A percentile compares a stretch with the other conserved stretches of the same genome.
Evolutionary conservation across 257 asterid genomes (phyloP).

Genomic region (Gynochthodes officinalis): DNA sequence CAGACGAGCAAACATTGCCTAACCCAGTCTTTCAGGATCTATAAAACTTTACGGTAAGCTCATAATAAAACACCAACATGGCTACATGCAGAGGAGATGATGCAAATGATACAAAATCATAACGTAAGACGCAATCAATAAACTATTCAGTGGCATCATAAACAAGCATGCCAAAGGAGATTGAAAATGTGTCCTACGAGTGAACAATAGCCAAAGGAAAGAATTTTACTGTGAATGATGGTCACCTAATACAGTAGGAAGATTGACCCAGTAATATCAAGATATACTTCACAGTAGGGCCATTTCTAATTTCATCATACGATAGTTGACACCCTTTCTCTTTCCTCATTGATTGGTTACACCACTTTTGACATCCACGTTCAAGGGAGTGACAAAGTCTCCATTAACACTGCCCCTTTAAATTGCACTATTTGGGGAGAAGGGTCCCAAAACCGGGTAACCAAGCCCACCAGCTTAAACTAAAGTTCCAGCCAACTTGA

Average conservation of each 20-base stretch:
- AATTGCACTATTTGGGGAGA: constrained; percentile 32
- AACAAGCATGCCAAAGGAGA: constrained; percentile 14
- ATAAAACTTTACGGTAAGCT: not conserved
- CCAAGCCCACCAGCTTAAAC: constrained; percentile 42
- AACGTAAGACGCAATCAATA: not conserved
- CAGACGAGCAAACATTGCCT: too few species aligned
- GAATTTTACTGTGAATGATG: constrained; percentile 10
- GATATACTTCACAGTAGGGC: constrained; percentile 35
- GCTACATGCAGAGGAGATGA: not conserved
- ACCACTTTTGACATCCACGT: constrained; percentile 50
- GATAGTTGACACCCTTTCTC: constrained; percentile 30
- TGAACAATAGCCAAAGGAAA: not conserved
- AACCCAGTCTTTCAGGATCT: not conserved
- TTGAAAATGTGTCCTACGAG: constrained; percentile 3
- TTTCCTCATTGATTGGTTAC: constrained; percentile 37
- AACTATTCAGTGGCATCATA: not conserved
- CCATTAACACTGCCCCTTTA: constrained; percentile 43
- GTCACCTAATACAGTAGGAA: constrained; percentile 23
- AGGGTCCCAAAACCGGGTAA: constrained; percentile 37
- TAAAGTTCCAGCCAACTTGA: constrained; percentile 37
- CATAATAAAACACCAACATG: not conserved
- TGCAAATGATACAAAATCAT: constrained; percentile 2
- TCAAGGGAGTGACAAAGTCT: constrained; percentile 58
- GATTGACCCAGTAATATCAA: constrained; percentile 23
- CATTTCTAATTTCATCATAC: constrained; percentile 29